Evolutionary conservation across 2,329 filamentous ascomycete species (phyloP), one percentile per base, ranked within the genome.

Genomic region (Calcarisporium arbuscula): DNA sequence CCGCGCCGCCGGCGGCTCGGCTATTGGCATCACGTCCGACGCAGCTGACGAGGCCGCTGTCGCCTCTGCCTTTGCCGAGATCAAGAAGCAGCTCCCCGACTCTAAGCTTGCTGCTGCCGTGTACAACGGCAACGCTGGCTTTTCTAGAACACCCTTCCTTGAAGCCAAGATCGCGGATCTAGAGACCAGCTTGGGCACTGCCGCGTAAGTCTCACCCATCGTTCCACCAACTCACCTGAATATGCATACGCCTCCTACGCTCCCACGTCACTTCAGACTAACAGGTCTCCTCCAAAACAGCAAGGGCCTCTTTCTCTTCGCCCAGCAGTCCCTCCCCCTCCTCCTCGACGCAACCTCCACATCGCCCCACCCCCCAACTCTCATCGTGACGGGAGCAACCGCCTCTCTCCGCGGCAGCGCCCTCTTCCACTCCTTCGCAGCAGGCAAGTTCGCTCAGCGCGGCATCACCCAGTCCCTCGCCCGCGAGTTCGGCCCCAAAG

Each of bases 361-460:
- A 28, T 58, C 72, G 0, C 65, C 49, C 2, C 61, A 86, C 51
- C 85, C 87, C 5, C 87, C 87, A 0, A 82, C 82, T 1, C 65
- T 95, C 15, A 82, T 95, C 50, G 84, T 94, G 59, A 94, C 88
- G 0, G 88, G 88, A 20, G 87, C 88, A 0, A 94, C 88, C 0
- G 88, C 86, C 0, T 85, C 82, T 0, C 47, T 90, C 14, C 82
- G 80, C 49, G 84, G 83, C 5, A 82, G 77, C 9, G 78, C 85
- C 1, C 64, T 67, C 10, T 83, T 87, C 56, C 66, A 77, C 2
- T 63, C 73, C 7, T 94, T 95, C 51, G 82, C 86, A 1, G 75
- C 79, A 3, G 82, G 82, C 19, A 94, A 94, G 56, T 94, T 87
- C 54, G 86, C 85, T 5, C 64, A 83, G 47, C 71, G 88, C 20